Base-by-base conservation (phyloP, 108 stramenopile genomes). In the Schizochytrium sp. region DNA sequence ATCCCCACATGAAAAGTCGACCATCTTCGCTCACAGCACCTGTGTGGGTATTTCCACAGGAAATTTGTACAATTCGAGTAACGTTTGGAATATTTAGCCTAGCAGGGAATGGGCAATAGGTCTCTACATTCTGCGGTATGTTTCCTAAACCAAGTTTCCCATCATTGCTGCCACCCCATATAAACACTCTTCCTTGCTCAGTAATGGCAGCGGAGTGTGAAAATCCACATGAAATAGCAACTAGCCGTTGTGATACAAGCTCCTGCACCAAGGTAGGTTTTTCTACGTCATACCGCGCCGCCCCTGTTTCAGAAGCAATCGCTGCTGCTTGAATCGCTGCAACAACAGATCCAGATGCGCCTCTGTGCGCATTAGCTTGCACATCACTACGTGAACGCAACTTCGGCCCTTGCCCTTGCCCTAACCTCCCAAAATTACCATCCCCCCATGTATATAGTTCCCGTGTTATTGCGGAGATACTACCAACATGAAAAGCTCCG, bases 1-100 rank as follows among this genome's bases (percentile, higher is more conserved):
- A 94, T 61, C 95, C 95, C 93, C 94, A 95, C 17, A 95, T 93
- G 87, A 72, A 95, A 4, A 95, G 89, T 61, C 93, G 92, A 10
- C 95, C 95, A 44, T 57, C 89, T 2, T 55, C 89, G 19, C 92
- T 91, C 8, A 94, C 92, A 17, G 93, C 94, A 19, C 93, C 94
- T 41, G 94, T 92, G 93, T 95, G 95, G 8, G 92, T 89, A 38
- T 93, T 92, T 41, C 95, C 95, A 87, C 95, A 95, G 89, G 92
- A 92, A 5, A 95, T 90, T 61, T 93, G 88, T 1, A 87, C 3
- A 44, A 90, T 73, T 40, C 38, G 89, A 0, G 89, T 50, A 13
- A 45, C 15, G n/a, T 72, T 72, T 28, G 92, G 91, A 17, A 90
- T 90, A 10, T 42, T 56, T 12, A 91, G n/a, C 15, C 72, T 40